Evolutionary conservation across 176 grass and related monocot genomes (phyloP), one percentile per base, ranked within the genome.

Genomic region (Elaeis guineensis): DNA sequence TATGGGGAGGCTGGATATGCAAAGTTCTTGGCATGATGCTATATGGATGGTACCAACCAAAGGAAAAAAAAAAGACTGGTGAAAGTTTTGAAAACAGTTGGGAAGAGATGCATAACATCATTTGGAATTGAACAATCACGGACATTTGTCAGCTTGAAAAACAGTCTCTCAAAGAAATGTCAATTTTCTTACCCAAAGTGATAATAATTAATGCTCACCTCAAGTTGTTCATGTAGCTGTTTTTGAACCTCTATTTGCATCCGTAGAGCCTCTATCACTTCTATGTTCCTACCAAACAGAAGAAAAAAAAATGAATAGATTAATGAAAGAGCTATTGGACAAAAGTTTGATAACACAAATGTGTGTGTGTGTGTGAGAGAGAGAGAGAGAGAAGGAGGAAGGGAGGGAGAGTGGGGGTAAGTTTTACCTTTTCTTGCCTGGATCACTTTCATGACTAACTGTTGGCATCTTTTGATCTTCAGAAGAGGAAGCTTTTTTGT

Each of bases 161-260:
- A 59, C 56, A 59, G 16, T 16, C 14, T 17, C 25, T 44, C 9
- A 44, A 14, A 11, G 2, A 39, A 44, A 12, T 44, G 11, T 44
- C 35, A 44, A 44, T 44, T 44, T 35, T 44, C 35, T 44, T 11
- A 44, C 8, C 35, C 25, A 35, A 35, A 24, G 32, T 30, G 7
- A 16, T 57, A 75, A 62, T 49, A 32, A 44, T 5, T 49, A 50
- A 53, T 54, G 77, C 21, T 63, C 70, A 82, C 89, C 85, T 85
- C 89, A 17, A 95, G 73, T 74, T 89, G 85, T 79, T 95, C 81
- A 50, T 85, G 85, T 16, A 95, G 75, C 57, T 95, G 89, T 77
- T 95, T 95, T 60, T 95, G 89, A 58, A 95, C 89, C 57, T 89
- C 89, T 73, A 95, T 77, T 79, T 95, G 90, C 77, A 81, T 81